Conservation (phyloP, 345 rosid genomes). For the Bretschneidera sinensis region DNA sequence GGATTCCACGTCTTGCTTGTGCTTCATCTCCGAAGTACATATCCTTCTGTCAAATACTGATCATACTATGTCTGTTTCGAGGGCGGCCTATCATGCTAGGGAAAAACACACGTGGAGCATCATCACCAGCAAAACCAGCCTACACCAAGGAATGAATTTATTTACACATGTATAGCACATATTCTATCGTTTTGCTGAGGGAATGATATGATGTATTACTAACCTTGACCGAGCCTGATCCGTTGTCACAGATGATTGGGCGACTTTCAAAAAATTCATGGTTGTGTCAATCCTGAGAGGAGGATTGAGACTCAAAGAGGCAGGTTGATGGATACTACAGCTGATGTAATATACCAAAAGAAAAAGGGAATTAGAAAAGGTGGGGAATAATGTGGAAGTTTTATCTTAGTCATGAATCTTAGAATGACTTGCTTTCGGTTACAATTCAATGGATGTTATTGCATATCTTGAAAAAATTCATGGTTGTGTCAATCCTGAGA, state of each 20-base stretch:
- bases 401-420: no score
- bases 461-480: slow-evolving; percentile 4
- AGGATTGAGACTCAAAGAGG: no score
- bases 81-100: slow-evolving; percentile 25
- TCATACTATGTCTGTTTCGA: slow-evolving; percentile 16
- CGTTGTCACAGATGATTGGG: slow-evolving; percentile 18
- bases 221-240: slow-evolving; percentile 18
- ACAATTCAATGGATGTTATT: slow-evolving; percentile 6
- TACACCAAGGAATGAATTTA: no score
- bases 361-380: no score
- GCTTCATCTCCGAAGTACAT: slow-evolving; percentile 24
- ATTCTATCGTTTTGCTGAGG: no score
- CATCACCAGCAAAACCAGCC: slow-evolving; percentile 33
- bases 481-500: no score
- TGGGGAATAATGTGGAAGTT: neutral
- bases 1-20: slow-evolving; percentile 21
- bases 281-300: no score
- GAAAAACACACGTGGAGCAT: slow-evolving; percentile 25
- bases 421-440: slow-evolving; percentile 7
- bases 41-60: slow-evolving; percentile 21
- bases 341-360: no score
- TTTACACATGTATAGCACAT: no score
- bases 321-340: no score
- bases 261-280: slow-evolving; percentile 11
- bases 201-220: slow-evolving; percentile 2